Base-by-base conservation (phyloP, 2,329 filamentous ascomycete genomes). In the Trichoderma atrobrunneum region DNA sequence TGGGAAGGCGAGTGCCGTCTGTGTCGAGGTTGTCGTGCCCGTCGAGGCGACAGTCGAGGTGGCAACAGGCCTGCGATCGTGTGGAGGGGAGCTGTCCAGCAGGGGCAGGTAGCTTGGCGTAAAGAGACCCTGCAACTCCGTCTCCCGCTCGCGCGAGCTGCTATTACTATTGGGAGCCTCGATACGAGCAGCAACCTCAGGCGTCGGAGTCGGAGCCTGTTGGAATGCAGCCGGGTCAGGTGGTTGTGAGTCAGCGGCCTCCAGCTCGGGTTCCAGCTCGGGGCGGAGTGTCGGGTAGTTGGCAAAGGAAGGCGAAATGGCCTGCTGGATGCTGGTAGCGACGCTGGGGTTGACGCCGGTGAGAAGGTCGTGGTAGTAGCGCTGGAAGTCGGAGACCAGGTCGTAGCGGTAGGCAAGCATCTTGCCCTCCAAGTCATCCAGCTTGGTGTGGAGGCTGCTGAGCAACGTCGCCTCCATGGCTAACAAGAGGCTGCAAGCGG, bases 91-190 rank as follows among this genome's bases (percentile, higher is more conserved):
- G 74, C 83, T 83, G 75, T 90, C 89, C 70, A 91, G 85, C 70
- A 91, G 82, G 59, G 89, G 89, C 70, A 92, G 84, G 76, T 88
- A 91, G 73, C 82, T 86, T 32, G 89, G 89, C 43, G 87, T 90
- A 77, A 91, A 91, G 72, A 91, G 80, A 73, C 89, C 89, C 74
- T 86, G 85, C 74, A 91, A 87, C 62, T 73, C 88, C 77, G 82
- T 81, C 75, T 91, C 88, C 73, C 87, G 85, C 72, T 87, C 86
- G 80, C 86, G 86, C 65, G 85, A 84, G 76, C 83, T 85, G 18
- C 63, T 65, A 32, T n/a, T 60, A n/a, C 28, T 28, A n/a, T 4
- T 18, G 64, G 81, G 81, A 74, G 78, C 75, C 74, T 78, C 78
- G 75, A 51, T 69, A 59, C 70, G 64, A 56, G 64, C 43, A 24